Evolutionary conservation across 2,329 filamentous ascomycete species (phyloP).

Genomic region (Cyphellophora attinorum): DNA sequence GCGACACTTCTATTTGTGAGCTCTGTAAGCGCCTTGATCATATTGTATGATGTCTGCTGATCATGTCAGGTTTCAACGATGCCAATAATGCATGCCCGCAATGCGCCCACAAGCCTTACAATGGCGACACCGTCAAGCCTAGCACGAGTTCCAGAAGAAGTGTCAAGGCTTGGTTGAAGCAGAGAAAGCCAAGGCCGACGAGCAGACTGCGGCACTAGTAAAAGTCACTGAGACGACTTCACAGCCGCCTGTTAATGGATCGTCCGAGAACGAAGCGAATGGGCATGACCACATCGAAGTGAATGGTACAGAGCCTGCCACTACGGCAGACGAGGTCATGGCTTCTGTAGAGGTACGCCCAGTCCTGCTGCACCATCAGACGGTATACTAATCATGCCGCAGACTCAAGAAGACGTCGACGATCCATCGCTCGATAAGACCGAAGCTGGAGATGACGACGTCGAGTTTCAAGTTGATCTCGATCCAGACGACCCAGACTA

Average conservation of each 20-base stretch:
- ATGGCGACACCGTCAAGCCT: slow-evolving; percentile 73
- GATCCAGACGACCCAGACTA: slow-evolving; percentile 13
- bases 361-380: too few relatives aligned
- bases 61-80: slow-evolving; percentile 12
- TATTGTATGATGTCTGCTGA: slow-evolving; percentile 3
- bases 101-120: slow-evolving; percentile 84
- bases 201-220: neutral
- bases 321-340: too few relatives aligned
- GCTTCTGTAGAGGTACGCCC: neutral
- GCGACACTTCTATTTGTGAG: slow-evolving; percentile 89
- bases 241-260: neutral
- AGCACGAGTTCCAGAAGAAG: slow-evolving; percentile 90
- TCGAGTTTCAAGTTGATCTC: slow-evolving; percentile 18
- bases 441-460: slow-evolving; percentile 14
- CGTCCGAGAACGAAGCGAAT: neutral
- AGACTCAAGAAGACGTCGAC: slow-evolving; percentile 2
- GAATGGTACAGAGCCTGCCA: too few relatives aligned
- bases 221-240: slow-evolving; percentile 3
- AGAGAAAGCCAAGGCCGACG: slow-evolving; percentile 69
- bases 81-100: slow-evolving; percentile 76
- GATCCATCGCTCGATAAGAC: slow-evolving; percentile 9
- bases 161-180: slow-evolving; percentile 81
- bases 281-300: neutral
- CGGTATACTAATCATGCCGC: too few relatives aligned
- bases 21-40: slow-evolving; percentile 52